Evolutionary conservation across 2,329 filamentous ascomycete species (phyloP).

Genomic region (Clarireedia paspali): DNA sequence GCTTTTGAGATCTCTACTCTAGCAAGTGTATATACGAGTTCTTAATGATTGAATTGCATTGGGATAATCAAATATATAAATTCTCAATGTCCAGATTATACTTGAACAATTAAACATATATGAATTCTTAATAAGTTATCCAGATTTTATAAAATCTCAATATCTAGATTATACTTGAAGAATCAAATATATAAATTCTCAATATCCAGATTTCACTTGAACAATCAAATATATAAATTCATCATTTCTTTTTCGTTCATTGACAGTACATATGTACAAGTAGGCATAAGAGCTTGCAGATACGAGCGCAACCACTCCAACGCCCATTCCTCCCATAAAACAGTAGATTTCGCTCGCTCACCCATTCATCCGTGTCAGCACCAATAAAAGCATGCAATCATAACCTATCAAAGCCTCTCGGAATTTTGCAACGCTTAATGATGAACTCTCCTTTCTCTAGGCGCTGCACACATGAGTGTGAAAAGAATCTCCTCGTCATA

Average conservation of each 20-base stretch:
- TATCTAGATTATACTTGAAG: too few species aligned
- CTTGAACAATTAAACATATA: too few species aligned
- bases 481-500: neutral
- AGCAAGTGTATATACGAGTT: too few species aligned
- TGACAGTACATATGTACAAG: neutral
- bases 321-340: neutral
- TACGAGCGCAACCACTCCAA: neutral
- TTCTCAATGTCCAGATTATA: too few species aligned
- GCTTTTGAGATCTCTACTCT: too few species aligned
- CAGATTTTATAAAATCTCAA: too few species aligned
- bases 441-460: neutral
- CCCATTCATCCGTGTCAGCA: neutral
- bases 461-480: neutral
- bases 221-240: too few species aligned
- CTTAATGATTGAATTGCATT: too few species aligned
- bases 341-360: neutral
- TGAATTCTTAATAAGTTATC: too few species aligned
- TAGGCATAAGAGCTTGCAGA: neutral
- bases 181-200: too few species aligned
- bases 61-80: too few species aligned
- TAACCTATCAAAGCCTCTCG: neutral
- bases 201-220: too few species aligned
- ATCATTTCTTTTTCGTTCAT: neutral
- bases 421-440: neutral
- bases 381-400: neutral